Evolutionary conservation across 352 stramenopile genomes (phyloP).

Genomic region (Globisporangium echinulatum): DNA sequence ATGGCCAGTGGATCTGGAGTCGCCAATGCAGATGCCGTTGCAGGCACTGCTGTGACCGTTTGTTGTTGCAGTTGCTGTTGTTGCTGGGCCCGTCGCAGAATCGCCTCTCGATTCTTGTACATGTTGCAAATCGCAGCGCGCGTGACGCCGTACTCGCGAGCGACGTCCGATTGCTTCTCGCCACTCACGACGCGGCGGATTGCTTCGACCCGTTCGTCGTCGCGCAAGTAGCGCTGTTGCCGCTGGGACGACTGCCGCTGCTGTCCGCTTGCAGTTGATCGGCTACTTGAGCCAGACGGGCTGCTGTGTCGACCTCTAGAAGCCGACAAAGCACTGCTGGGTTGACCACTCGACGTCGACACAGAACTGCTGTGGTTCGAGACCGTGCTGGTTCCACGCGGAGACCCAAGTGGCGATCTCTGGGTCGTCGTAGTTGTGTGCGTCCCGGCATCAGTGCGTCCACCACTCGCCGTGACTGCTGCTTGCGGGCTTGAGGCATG

Average conservation of each 20-base stretch:
- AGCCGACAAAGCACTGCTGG: too few relatives aligned
- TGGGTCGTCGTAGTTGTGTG: too few relatives aligned
- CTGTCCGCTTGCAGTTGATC: not conserved
- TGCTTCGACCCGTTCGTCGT: conserved; percentile 7
- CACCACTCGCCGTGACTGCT: too few relatives aligned
- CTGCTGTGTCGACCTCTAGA: too few relatives aligned
- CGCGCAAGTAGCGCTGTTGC: conserved; percentile 7
- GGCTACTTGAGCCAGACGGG: not conserved
- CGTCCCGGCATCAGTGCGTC: too few relatives aligned
- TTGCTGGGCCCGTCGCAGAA: conserved; percentile 24
- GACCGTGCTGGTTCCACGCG: too few relatives aligned
- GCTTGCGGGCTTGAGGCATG: too few relatives aligned
- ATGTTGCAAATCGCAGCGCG: conserved; percentile 59
- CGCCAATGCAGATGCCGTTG: not conserved
- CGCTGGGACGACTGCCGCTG: not conserved
- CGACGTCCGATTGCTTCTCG: conserved; percentile 55
- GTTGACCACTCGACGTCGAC: too few relatives aligned
- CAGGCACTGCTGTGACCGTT: not conserved
- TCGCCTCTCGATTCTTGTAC: conserved; percentile 47
- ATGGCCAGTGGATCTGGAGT: not conserved
- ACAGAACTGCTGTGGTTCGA: too few relatives aligned
- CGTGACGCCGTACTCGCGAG: conserved; percentile 62
- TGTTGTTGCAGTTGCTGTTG: not conserved
- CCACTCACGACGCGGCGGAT: conserved; percentile 30
- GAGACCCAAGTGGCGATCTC: too few relatives aligned